Conservation (phyloP, 1,284 basidiomycete genomes). For the Puccinia polysora region DNA sequence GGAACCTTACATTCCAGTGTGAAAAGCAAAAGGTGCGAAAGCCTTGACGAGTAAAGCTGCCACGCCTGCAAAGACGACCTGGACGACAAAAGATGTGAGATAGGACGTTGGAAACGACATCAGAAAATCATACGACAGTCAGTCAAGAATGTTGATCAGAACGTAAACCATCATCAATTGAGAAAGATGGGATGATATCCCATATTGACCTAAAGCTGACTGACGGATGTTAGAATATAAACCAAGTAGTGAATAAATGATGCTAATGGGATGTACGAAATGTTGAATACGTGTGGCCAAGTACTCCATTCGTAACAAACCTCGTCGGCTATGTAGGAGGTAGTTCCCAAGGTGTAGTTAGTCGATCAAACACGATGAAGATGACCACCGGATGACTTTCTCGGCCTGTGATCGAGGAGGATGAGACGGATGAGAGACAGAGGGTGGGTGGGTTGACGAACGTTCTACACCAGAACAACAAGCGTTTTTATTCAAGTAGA, state of each 20-base stretch:
- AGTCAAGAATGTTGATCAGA: too few relatives aligned
- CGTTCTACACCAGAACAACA: constrained; percentile 71
- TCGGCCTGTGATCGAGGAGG: too few relatives aligned
- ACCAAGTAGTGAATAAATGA: constrained; percentile 37
- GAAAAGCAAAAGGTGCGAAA: constrained; percentile 70
- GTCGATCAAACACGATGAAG: too few relatives aligned
- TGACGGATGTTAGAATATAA: constrained; percentile 36
- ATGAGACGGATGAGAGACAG: neutral
- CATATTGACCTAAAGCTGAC: constrained; percentile 54
- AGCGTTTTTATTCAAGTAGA: constrained; percentile 68
- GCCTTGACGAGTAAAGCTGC: constrained; percentile 64
- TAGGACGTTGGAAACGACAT: constrained; percentile 54
- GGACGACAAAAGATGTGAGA: too few relatives aligned
- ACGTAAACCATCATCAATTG: too few relatives aligned
- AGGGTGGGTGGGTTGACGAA: constrained; percentile 53
- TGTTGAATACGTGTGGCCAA: constrained; percentile 50
- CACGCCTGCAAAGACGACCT: constrained; percentile 64
- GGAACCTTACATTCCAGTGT: constrained; percentile 64
- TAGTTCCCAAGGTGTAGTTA: too few relatives aligned
- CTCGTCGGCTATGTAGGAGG: constrained; percentile 71
- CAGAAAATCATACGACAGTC: constrained; percentile 54
- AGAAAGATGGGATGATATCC: neutral
- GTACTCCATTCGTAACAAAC: constrained; percentile 66
- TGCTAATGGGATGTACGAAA: constrained; percentile 1
- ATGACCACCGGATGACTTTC: too few relatives aligned